These are phyloP conservation scores for Bidens hawaiensis DNA, from an alignment of 140 eudicot species.

Conservation along the genomic window DNA sequence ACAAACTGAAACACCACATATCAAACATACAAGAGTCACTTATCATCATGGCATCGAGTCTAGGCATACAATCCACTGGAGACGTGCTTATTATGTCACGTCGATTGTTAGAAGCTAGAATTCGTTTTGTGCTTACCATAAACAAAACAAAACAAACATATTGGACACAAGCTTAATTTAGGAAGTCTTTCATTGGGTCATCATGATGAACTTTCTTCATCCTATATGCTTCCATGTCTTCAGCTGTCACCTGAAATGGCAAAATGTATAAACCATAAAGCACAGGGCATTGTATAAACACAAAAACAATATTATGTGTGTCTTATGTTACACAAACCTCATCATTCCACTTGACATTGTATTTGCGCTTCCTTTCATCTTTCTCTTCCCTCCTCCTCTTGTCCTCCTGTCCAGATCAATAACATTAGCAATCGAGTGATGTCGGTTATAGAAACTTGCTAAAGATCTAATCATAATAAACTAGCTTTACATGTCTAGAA, in stretches of 20 bases:
- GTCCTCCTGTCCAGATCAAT: slow-evolving; percentile 51
- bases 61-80: neutral
- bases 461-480: neutral
- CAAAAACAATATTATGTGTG: neutral
- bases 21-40: neutral
- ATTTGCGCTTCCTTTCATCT: slow-evolving; percentile 77
- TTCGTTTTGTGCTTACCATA: neutral
- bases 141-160: neutral
- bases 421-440: neutral
- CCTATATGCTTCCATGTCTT: slow-evolving; percentile 88
- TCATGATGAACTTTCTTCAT: slow-evolving; percentile 76
- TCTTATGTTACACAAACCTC: slow-evolving; percentile 34
- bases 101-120: neutral
- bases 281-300: neutral
- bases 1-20: neutral
- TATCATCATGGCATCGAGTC: neutral
- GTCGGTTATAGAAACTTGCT: neutral
- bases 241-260: slow-evolving; percentile 57
- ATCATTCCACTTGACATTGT: slow-evolving; percentile 81
- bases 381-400: slow-evolving; percentile 68
- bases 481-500: neutral
- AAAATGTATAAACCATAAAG: neutral
- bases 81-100: neutral
- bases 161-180: slow-evolving; percentile 15
- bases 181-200: slow-evolving; percentile 83